Evolutionary conservation across 2,329 filamentous ascomycete species (phyloP).

Genomic region (Alternaria longipes): DNA sequence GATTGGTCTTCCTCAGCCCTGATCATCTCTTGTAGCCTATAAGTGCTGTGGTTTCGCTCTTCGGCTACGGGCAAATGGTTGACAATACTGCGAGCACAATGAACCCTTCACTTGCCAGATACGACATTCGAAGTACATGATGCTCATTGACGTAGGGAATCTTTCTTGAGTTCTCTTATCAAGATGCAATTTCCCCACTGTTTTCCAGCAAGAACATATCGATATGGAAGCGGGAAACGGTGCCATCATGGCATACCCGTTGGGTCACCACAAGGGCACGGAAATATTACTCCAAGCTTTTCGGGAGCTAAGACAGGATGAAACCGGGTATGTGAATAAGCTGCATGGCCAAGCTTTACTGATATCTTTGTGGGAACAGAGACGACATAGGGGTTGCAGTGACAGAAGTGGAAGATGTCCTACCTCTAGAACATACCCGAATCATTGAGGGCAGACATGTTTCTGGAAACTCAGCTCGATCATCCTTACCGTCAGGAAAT

Average conservation of each 20-base stretch:
- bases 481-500: background rate
- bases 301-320: background rate
- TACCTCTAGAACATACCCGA: background rate
- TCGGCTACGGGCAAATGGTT: constrained; percentile 1
- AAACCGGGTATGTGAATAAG: constrained; percentile 7
- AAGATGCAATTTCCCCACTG: constrained; percentile 2
- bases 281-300: constrained; percentile 4
- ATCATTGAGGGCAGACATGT: background rate
- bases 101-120: background rate
- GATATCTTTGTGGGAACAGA: background rate
- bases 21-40: background rate
- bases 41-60: background rate
- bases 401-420: background rate
- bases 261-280: constrained; percentile 1
- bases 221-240: constrained; percentile 3
- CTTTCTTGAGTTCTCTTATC: background rate
- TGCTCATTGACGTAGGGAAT: background rate
- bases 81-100: background rate
- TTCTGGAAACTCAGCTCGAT: background rate
- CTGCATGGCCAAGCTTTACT: background rate
- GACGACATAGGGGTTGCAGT: background rate
- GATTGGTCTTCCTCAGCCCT: background rate
- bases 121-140: background rate
- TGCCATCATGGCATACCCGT: background rate
- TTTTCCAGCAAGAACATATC: background rate